These are phyloP conservation scores for Lactarius pseudohatsudake DNA, from an alignment of 768 basidiomycete species.

Conservation along the genomic window DNA sequence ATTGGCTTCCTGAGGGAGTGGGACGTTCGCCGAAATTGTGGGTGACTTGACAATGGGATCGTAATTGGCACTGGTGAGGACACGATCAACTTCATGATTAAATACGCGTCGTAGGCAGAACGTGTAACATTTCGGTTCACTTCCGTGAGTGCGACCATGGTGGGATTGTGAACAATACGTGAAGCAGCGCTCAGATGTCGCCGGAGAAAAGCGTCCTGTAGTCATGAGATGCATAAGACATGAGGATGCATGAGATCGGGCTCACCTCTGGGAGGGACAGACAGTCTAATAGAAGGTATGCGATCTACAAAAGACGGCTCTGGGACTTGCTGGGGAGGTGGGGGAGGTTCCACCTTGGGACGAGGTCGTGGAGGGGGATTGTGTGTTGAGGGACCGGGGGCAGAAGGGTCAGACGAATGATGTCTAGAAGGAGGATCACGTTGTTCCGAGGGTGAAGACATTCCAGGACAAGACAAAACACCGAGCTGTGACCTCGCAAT, in stretches of 20 bases:
- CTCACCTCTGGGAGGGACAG: slow-evolving; percentile 21
- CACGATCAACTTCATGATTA: slow-evolving; percentile 37
- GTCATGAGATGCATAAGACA: neutral
- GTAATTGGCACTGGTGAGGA: slow-evolving; percentile 27
- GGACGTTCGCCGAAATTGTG: slow-evolving; percentile 20
- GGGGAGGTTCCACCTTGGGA: slow-evolving; percentile 17
- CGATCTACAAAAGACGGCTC: slow-evolving; percentile 23
- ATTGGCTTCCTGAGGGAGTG: slow-evolving; percentile 26
- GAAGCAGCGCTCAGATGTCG: slow-evolving; percentile 39
- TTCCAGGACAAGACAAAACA: neutral
- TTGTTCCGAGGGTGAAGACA: slow-evolving; percentile 19
- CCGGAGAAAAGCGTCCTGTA: slow-evolving; percentile 34
- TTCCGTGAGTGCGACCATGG: slow-evolving; percentile 34
- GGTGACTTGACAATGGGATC: slow-evolving; percentile 22
- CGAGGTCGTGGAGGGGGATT: slow-evolving; percentile 12
- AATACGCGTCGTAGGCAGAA: slow-evolving; percentile 42
- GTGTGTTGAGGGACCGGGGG: slow-evolving; percentile 9
- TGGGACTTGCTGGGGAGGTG: slow-evolving; percentile 20
- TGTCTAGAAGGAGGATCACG: slow-evolving; percentile 7
- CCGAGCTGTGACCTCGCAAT: too few species aligned
- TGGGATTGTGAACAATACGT: slow-evolving; percentile 39
- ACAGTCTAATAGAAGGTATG: slow-evolving; percentile 26
- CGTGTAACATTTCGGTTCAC: slow-evolving; percentile 39
- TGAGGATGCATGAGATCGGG: neutral
- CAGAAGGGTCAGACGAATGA: slow-evolving; percentile 4